These are phyloP conservation scores for Phytophthora podocarpi DNA, from an alignment of 352 stramenopile genomes.

Conservation along the genomic window DNA sequence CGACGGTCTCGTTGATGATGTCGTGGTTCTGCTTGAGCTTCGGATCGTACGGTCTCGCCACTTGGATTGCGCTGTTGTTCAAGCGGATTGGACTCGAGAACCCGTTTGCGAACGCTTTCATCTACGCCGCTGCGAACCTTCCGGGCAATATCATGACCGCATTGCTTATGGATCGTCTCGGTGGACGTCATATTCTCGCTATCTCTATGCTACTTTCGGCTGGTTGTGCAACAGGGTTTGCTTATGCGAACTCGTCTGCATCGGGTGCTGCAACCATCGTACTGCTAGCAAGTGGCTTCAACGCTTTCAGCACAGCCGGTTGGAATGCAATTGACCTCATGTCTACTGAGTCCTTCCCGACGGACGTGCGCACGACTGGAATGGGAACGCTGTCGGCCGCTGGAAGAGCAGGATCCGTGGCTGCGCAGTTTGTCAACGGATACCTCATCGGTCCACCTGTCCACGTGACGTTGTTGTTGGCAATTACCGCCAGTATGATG, in stretches of 20 bases:
- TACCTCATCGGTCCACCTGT: slow-evolving; percentile 77
- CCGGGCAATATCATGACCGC: slow-evolving; percentile 90
- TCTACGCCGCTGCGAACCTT: slow-evolving; percentile 91
- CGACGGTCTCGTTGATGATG: slow-evolving; percentile 65
- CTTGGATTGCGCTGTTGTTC: slow-evolving; percentile 95
- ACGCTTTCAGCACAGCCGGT: slow-evolving; percentile 88
- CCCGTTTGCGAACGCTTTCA: slow-evolving; percentile 92
- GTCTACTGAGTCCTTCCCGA: slow-evolving; percentile 92
- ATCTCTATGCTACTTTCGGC: slow-evolving; percentile 79
- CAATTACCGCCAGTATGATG: slow-evolving; percentile 83
- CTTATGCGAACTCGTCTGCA: slow-evolving; percentile 55
- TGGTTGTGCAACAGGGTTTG: slow-evolving; percentile 71
- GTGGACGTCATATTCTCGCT: slow-evolving; percentile 68
- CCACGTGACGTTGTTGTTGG: slow-evolving; percentile 78
- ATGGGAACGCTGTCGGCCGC: slow-evolving; percentile 88
- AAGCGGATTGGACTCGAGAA: slow-evolving; percentile 88
- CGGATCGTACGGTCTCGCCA: slow-evolving; percentile 90
- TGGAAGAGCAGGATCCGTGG: slow-evolving; percentile 85
- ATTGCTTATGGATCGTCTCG: slow-evolving; percentile 71
- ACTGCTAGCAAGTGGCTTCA: slow-evolving; percentile 86
- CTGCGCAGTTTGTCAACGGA: slow-evolving; percentile 92
- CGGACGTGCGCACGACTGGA: slow-evolving; percentile 85
- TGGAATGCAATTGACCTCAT: slow-evolving; percentile 94
- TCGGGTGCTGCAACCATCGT: slow-evolving; percentile 69
- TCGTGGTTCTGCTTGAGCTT: slow-evolving; percentile 84